Evolutionary conservation across 75 land plant species (phyloP), one percentile per base, ranked within the genome.

Genomic region (Cupressus sempervirens): DNA sequence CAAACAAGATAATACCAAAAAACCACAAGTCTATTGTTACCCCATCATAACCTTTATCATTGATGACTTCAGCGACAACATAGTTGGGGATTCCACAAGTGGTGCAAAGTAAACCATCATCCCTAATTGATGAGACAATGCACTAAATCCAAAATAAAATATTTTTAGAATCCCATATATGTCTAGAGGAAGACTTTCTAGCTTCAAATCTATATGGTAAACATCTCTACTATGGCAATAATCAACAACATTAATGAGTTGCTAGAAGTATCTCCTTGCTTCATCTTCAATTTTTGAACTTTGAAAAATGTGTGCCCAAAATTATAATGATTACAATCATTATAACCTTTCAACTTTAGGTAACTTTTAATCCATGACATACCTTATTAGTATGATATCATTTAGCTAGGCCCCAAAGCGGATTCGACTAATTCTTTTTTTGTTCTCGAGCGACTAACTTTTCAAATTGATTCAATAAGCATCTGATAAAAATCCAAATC

Each of bases 41-140:
- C n/a, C n/a, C n/a, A n/a, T n/a, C n/a, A n/a, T n/a, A n/a, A n/a
- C n/a, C n/a, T 90, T 95, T 95, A 85, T 93, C 91, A 82, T 91
- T 89, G 48, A 95, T 91, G 43, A 93, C 95, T 95, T 95, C 97
- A 84, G 97, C 96, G 30, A 96, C 95, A 84, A 95, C 94, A 90
- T 95, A 95, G 86, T 94, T 95, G 67, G 97, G 97, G 34, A 94
- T 95, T 84, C 97, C 97, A 88, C 97, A 95, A 14, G 95, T 93
- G n/a, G 95, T 94, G 86, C 94, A 94, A 58, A 95, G 96, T 56
- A 95, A 86, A 23, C 95, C 97, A 90, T 95, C 97, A 29, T 89
- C 94, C 97, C 82, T 83, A 36, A 86, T 88, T 88, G 89, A 62
- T 77, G 89, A 23, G 89, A 86, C 16, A 88, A 84, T 53, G 89